A percentile compares a stretch with the other conserved stretches of the same genome.
These are phyloP conservation scores for Trypethelium eluteriae DNA, from an alignment of 495 filamentous ascomycete genomes.

Conservation along the genomic window DNA sequence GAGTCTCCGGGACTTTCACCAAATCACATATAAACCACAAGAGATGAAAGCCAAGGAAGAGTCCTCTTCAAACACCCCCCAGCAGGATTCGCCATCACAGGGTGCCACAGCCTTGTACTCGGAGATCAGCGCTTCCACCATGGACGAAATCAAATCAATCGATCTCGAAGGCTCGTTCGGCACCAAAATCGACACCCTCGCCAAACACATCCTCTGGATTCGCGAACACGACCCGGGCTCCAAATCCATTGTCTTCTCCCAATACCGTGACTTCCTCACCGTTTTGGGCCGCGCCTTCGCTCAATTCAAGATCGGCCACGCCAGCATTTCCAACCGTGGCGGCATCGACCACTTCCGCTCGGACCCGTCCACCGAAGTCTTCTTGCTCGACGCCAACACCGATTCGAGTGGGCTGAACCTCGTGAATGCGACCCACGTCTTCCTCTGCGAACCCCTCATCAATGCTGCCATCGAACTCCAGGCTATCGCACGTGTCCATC, in stretches of 20 bases:
- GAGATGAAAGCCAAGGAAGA: conserved; percentile 65
- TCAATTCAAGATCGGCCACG: conserved; percentile 55
- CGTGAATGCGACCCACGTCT: conserved; percentile 87
- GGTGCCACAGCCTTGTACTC: conserved; percentile 56
- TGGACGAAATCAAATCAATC: conserved; percentile 76
- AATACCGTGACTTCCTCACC: conserved; percentile 73
- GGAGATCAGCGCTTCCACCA: conserved; percentile 58
- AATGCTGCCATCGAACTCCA: conserved; percentile 91
- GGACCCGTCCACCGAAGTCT: conserved; percentile 70
- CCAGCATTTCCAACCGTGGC: conserved; percentile 50
- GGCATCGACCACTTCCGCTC: conserved; percentile 68
- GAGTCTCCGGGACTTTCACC: conserved; percentile 56
- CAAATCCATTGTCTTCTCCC: conserved; percentile 87
- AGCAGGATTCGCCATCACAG: conserved; percentile 19
- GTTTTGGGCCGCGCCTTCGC: conserved; percentile 61
- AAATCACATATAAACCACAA: conserved; percentile 74
- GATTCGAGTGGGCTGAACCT: conserved; percentile 84
- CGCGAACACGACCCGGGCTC: conserved; percentile 74
- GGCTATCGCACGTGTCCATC: conserved; percentile 86
- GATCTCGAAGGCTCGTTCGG: conserved; percentile 70
- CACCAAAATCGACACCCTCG: conserved; percentile 81
- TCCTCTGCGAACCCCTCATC: conserved; percentile 86
- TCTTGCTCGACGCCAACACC: conserved; percentile 79
- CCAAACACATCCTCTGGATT: conserved; percentile 77
- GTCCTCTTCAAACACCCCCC: conserved; percentile 20